Conservation (phyloP, 495 filamentous ascomycete genomes). For the Neurospora terricola region DNA sequence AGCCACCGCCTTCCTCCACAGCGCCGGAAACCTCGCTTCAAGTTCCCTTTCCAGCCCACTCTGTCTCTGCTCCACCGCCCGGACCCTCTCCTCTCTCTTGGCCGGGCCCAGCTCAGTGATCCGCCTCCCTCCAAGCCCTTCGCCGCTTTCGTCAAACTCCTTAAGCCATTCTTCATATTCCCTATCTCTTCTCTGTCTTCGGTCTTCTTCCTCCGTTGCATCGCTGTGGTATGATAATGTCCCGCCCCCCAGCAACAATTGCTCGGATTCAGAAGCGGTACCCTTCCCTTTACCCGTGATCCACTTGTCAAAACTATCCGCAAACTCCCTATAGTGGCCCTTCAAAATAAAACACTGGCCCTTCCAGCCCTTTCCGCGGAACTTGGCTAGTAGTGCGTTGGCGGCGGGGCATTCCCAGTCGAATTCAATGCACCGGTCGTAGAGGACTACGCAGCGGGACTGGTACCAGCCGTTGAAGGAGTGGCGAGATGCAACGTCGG, state of each 20-base stretch:
- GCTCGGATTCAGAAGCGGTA: neutral
- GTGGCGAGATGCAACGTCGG: slow-evolving; percentile 32
- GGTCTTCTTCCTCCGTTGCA: slow-evolving; percentile 16
- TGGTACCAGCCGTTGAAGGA: slow-evolving; percentile 35
- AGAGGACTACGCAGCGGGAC: slow-evolving; percentile 38
- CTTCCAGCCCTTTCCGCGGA: slow-evolving; percentile 30
- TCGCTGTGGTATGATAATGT: neutral
- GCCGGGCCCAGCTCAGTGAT: slow-evolving; percentile 24
- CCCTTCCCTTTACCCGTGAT: slow-evolving; percentile 20
- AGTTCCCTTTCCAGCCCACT: slow-evolving; percentile 31
- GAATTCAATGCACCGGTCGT: slow-evolving; percentile 34
- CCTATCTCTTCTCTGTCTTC: slow-evolving; percentile 8
- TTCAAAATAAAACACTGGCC: slow-evolving; percentile 39
- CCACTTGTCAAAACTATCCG: slow-evolving; percentile 33
- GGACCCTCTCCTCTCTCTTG: slow-evolving; percentile 27
- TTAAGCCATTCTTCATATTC: slow-evolving; percentile 30
- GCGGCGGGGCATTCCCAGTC: slow-evolving; percentile 38
- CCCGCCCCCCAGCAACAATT: neutral
- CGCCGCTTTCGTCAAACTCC: slow-evolving; percentile 24
- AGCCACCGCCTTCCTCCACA: slow-evolving; percentile 26
- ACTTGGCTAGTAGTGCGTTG: slow-evolving; percentile 28
- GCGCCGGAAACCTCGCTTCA: slow-evolving; percentile 20
- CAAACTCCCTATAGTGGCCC: slow-evolving; percentile 40
- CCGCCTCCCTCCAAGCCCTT: slow-evolving; percentile 13
- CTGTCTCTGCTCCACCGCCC: slow-evolving; percentile 29